Percentiles rank a stretch among this genome's conserved stretches.
phyloP scores from a whole-genome alignment of 352 stramenopile genomes.

The Globisporangium sylvaticum region DNA sequence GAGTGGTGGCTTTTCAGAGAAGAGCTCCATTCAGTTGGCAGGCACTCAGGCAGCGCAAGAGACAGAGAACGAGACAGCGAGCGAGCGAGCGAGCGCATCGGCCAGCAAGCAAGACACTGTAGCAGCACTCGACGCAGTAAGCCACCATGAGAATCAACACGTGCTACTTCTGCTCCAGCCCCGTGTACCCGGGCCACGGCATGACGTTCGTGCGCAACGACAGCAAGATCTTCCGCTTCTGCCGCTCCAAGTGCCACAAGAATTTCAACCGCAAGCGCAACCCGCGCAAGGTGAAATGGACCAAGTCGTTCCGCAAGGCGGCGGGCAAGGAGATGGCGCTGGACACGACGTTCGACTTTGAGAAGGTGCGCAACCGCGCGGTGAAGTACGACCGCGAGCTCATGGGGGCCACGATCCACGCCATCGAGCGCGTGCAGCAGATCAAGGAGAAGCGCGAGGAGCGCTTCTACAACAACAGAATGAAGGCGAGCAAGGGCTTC shows the following conservation, averaged over 20 bases:
- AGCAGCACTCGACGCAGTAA: background rate
- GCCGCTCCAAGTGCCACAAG: constrained; percentile 99
- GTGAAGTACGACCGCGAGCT: constrained; percentile 99
- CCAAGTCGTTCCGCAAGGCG: constrained; percentile 97
- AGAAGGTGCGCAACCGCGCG: constrained; percentile 97
- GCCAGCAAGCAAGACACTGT: background rate
- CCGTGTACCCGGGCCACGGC: constrained; percentile 99
- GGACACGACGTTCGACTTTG: constrained; percentile 99
- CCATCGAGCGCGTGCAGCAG: constrained; percentile 96
- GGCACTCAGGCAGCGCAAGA: background rate
- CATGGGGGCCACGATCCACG: constrained; percentile 98
- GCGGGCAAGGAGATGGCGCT: constrained; percentile 99
- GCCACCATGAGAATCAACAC: constrained; percentile 95
- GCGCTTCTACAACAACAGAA: constrained; percentile 97
- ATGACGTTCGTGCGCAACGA: constrained; percentile 99
- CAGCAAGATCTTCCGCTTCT: constrained; percentile 99
- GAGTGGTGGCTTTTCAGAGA: constrained; percentile 10
- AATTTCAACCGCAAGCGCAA: constrained; percentile 99
- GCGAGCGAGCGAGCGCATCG: background rate
- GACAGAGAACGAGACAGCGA: constrained; percentile 2
- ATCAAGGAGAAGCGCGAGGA: constrained; percentile 97
- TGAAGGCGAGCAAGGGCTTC: constrained; percentile 86
- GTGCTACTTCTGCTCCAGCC: constrained; percentile 99
- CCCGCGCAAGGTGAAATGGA: constrained; percentile 99
- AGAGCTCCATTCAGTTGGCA: constrained; percentile 9